Conservation (phyloP, 2,329 filamentous ascomycete genomes). For the Phaeosphaeriaceae sp. region DNA sequence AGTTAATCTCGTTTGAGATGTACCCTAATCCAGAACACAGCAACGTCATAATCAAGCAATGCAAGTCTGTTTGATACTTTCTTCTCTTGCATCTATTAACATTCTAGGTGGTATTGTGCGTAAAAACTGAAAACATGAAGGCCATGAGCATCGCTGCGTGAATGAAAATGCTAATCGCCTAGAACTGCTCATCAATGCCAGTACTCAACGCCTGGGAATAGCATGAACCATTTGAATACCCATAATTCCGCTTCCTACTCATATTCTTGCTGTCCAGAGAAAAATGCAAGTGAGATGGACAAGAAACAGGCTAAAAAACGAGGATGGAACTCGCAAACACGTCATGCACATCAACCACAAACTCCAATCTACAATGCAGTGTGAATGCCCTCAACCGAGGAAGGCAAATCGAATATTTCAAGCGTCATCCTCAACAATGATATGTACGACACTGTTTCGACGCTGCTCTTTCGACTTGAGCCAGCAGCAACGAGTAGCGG, state of each 20-base stretch:
- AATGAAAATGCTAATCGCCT: neutral
- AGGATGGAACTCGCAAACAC: neutral
- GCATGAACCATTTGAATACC: neutral
- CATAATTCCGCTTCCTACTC: neutral
- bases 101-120: neutral
- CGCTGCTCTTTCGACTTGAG: slow-evolving; percentile 16
- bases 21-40: too few relatives aligned
- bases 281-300: neutral
- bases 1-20: too few relatives aligned
- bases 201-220: neutral
- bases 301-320: neutral
- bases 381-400: neutral
- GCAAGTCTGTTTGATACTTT: too few relatives aligned
- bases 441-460: slow-evolving; percentile 30
- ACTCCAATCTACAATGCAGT: neutral
- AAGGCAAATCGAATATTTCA: neutral
- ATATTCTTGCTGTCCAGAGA: neutral
- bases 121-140: neutral
- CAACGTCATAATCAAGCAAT: too few relatives aligned
- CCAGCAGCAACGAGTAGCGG: slow-evolving; percentile 27
- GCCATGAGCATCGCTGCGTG: neutral
- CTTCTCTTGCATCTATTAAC: too few relatives aligned
- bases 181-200: neutral
- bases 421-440: slow-evolving; percentile 29
- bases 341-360: neutral